A percentile compares a stretch with the other conserved stretches of the same genome.
Evolutionary conservation across 176 grass and related monocot genomes (phyloP).

Genomic region (Cenchrus fungigraminus): DNA sequence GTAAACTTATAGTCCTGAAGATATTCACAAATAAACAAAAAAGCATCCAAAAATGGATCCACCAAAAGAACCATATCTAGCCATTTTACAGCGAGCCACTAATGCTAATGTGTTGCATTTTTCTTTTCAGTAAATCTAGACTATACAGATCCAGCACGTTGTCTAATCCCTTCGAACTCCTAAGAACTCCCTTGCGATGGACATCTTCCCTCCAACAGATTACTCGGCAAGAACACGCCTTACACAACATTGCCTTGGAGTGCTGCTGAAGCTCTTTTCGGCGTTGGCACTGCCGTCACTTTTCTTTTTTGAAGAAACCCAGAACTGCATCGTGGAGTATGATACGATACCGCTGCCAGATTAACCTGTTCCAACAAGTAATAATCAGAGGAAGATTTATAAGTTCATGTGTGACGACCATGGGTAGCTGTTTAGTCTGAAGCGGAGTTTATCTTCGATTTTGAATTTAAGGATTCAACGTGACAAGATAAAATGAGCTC

Average conservation of each 20-base stretch:
- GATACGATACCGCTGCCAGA: not conserved
- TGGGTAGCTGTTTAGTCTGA: not conserved
- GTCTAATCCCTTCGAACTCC: not conserved
- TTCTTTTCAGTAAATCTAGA: not conserved
- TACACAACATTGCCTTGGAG: not conserved
- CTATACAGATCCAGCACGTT: conserved; percentile 22
- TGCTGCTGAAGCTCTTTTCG: not conserved
- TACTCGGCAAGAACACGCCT: not conserved
- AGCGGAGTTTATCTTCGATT: not conserved
- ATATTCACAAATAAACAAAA: conserved; percentile 20
- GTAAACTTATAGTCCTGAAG: conserved; percentile 1
- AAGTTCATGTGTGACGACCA: not conserved
- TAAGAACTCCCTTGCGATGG: not conserved
- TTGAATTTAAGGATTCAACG: too few relatives aligned
- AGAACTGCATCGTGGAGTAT: conserved; percentile 29
- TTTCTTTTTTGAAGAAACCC: conserved; percentile 21
- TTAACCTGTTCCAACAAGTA: conserved; percentile 24
- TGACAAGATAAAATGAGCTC: too few relatives aligned
- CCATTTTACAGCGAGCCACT: not conserved
- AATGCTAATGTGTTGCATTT: conserved; percentile 13
- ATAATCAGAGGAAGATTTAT: conserved; percentile 1
- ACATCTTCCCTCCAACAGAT: not conserved
- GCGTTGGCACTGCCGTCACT: not conserved
- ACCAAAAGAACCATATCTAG: not conserved
- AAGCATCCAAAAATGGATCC: not conserved